Evolutionary conservation across 352 stramenopile genomes (phyloP).

Genomic region (Globisporangium irregulare): DNA sequence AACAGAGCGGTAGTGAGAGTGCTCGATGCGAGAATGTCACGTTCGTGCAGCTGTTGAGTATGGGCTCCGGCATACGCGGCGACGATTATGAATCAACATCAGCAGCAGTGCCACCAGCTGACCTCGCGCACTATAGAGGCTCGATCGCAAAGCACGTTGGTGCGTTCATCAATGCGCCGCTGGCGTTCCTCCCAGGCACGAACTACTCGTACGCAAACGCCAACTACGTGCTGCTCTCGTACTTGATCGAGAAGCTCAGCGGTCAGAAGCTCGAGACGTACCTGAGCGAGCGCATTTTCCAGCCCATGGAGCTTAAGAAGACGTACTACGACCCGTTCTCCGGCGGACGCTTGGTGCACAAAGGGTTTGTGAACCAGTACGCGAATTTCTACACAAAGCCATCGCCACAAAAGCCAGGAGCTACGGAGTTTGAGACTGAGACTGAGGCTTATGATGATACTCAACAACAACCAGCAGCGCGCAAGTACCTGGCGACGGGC

Average conservation of each 20-base stretch:
- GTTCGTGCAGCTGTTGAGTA: slow-evolving; percentile 63
- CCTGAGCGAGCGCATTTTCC: slow-evolving; percentile 36
- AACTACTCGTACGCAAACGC: slow-evolving; percentile 49
- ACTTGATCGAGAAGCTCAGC: slow-evolving; percentile 66
- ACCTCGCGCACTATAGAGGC: slow-evolving; percentile 24
- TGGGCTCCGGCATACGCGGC: slow-evolving; percentile 47
- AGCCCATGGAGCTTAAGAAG: slow-evolving; percentile 29
- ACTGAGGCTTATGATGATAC: background rate
- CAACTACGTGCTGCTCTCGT: slow-evolving; percentile 58
- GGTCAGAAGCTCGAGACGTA: slow-evolving; percentile 34
- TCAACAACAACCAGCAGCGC: background rate
- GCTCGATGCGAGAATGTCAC: slow-evolving; percentile 45
- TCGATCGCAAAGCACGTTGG: slow-evolving; percentile 36
- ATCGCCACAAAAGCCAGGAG: slow-evolving; percentile 1
- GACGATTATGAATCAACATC: slow-evolving; percentile 11
- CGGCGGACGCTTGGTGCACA: slow-evolving; percentile 24
- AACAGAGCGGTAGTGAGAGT: background rate
- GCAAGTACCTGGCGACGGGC: slow-evolving; percentile 33
- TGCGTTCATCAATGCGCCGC: slow-evolving; percentile 45
- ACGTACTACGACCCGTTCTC: slow-evolving; percentile 54
- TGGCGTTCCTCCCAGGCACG: slow-evolving; percentile 48
- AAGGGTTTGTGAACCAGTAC: slow-evolving; percentile 48
- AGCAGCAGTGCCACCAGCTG: background rate
- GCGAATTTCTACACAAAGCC: slow-evolving; percentile 43
- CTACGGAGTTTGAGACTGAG: background rate